Evolutionary conservation across 495 filamentous ascomycete species (phyloP).

Genomic region (Podospora conica): DNA sequence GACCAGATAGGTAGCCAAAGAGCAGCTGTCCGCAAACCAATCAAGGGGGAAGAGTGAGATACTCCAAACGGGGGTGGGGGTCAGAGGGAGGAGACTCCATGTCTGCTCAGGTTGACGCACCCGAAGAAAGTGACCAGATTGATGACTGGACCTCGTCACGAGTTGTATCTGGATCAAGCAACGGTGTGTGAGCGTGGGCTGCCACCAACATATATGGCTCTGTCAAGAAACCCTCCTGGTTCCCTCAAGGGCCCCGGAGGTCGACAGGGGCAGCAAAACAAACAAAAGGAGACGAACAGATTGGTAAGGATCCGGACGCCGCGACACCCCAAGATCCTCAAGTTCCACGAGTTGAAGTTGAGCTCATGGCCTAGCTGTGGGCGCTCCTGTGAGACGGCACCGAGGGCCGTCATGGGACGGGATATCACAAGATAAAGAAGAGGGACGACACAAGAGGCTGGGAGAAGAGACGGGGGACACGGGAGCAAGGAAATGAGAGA

Average conservation of each 20-base stretch:
- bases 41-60: not conserved
- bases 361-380: slow-evolving; percentile 33
- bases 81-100: not conserved
- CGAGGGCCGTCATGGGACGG: not conserved
- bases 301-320: slow-evolving; percentile 61
- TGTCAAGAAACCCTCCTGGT: not conserved
- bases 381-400: slow-evolving; percentile 24
- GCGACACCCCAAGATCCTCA: slow-evolving; percentile 50
- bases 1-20: slow-evolving; percentile 66
- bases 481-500: not conserved
- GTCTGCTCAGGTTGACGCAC: slow-evolving; percentile 31
- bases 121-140: slow-evolving; percentile 57
- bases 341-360: slow-evolving; percentile 35
- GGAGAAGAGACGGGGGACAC: not conserved
- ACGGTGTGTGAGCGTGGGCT: not conserved
- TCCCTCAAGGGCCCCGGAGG: not conserved
- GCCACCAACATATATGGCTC: not conserved
- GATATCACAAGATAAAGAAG: not conserved
- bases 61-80: not conserved
- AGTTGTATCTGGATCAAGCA: slow-evolving; percentile 32
- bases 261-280: slow-evolving; percentile 4
- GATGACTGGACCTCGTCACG: slow-evolving; percentile 38
- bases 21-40: slow-evolving; percentile 57
- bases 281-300: slow-evolving; percentile 41
- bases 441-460: not conserved